phyloP scores from a whole-genome alignment of 768 basidiomycete species.

The Russula griseocarnosa region DNA sequence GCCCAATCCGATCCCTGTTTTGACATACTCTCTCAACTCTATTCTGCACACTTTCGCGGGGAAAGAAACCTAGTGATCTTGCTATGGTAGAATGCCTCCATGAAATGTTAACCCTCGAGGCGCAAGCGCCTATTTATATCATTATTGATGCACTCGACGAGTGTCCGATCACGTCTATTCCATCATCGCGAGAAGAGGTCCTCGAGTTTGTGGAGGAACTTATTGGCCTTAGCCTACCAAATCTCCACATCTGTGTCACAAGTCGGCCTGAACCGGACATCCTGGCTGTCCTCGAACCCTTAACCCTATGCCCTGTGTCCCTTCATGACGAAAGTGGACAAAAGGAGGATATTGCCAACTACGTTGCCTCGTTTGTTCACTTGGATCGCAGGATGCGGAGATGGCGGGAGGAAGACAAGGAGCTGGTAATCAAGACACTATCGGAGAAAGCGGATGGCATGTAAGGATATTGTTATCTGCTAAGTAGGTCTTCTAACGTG shows the following conservation, averaged over 20 bases:
- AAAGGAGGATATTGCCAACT: background rate
- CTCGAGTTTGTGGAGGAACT: too few species aligned
- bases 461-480: background rate
- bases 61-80: too few species aligned
- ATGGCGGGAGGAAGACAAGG: conserved; percentile 2
- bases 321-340: conserved; percentile 5
- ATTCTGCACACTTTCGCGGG: too few species aligned
- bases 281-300: background rate
- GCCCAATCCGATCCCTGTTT: too few species aligned
- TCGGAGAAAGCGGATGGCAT: conserved; percentile 1
- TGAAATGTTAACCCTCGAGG: too few species aligned
- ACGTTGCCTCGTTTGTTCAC: background rate
- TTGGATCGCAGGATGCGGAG: background rate
- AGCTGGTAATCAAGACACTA: background rate
- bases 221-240: background rate
- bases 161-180: too few species aligned
- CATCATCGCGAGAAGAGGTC: too few species aligned
- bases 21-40: too few species aligned
- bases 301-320: background rate
- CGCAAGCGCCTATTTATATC: too few species aligned
- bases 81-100: too few species aligned
- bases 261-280: conserved; percentile 15
- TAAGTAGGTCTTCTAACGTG: too few species aligned
- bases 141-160: too few species aligned
- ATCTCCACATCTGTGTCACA: conserved; percentile 5